Evolutionary conservation across 805 yeast species (phyloP), one percentile per base, ranked within the genome.

Genomic region (Lipomyces chichibuensis): DNA sequence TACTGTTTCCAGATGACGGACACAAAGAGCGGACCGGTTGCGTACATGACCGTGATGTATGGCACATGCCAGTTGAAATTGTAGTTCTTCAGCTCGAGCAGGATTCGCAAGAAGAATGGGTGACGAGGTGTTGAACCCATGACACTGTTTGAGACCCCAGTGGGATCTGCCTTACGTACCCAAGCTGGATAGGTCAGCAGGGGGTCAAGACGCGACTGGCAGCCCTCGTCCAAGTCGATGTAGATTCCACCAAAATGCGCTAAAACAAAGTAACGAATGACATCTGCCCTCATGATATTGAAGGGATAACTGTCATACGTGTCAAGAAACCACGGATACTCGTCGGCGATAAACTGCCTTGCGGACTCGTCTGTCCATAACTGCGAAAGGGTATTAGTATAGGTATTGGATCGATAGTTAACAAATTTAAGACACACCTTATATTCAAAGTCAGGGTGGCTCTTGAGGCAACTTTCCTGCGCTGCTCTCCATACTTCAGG

Each of bases 291-390:
- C 81, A 91, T 87, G 71, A 93, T 93, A 14, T 93, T 92, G 75
- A 87, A 92, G 54, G 84, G 85, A 75, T 93, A 93, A 32, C 83
- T 77, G 73, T 91, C 94, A 83, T 89, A 93, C 1, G 94, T 88
- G 9, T 82, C 77, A 64, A 92, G 79, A 75, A 92, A 93, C 97
- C 97, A 93, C 1, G 94, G 89, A 75, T 88, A 93, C 71, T 91
- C 84, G 74, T 88, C 88, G 33, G 85, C 82, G 68, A 93, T 91
- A 75, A 93, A 93, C 58, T 88, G 87, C 63, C 91, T 82, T 8
- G 96, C 84, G 87, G 84, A 87, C 60, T 85, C 89, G 77, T 92
- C 97, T 4, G 97, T 93, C 98, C 98, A 92, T 46, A 92, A 77
- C 70, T 68, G 43, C 9, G 4, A 35, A 11, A 33, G 17, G 57